Conservation (phyloP, 169 alveolate species). For the Condylostoma magnum region DNA sequence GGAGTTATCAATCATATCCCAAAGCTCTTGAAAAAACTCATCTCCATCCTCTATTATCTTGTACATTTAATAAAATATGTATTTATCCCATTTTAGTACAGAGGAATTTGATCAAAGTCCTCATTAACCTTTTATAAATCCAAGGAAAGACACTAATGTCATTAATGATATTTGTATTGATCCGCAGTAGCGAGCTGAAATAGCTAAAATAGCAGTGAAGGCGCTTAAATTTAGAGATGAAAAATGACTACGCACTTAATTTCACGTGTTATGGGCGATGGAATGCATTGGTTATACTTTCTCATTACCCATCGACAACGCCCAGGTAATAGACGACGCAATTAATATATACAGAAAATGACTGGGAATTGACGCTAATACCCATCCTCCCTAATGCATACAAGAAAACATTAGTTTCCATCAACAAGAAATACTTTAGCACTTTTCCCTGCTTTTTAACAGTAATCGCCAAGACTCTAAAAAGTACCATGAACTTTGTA, state of each 20-base stretch:
- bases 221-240: neutral
- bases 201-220: neutral
- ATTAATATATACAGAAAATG: slow-evolving; percentile 3
- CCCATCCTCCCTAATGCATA: neutral
- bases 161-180: no score
- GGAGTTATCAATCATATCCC: slow-evolving; percentile 63
- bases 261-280: slow-evolving; percentile 30
- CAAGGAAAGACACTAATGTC: no score
- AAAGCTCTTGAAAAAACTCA: slow-evolving; percentile 43
- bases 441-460: slow-evolving; percentile 1
- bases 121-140: neutral
- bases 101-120: neutral
- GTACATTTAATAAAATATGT: no score
- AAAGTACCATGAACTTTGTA: slow-evolving; percentile 17
- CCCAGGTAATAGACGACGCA: neutral
- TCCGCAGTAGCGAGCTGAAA: neutral
- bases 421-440: slow-evolving; percentile 11
- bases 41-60: slow-evolving; percentile 21
- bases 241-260: neutral
- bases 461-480: neutral
- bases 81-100: neutral
- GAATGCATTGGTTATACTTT: slow-evolving; percentile 20
- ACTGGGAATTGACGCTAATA: neutral
- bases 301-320: neutral
- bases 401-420: neutral